Evolutionary conservation across 176 grass and related monocot genomes (phyloP).

Genomic region (Hyparrhenia diplandra): DNA sequence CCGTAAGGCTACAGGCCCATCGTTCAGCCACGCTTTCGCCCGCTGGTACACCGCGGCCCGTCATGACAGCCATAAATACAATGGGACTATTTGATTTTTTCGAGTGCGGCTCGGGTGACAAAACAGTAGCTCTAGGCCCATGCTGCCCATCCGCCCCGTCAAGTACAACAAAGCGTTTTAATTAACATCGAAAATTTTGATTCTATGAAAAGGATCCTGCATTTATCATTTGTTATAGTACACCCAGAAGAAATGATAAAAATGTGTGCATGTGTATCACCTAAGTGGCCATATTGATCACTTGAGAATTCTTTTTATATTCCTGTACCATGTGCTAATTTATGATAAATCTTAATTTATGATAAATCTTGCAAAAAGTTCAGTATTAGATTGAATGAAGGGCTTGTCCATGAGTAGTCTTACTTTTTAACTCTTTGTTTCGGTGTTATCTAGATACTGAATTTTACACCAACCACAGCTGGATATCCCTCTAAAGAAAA

Average conservation of each 20-base stretch:
- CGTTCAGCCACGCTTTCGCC: no score
- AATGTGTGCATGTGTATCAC: not conserved
- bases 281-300: not conserved
- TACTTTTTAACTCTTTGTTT: constrained; percentile 14
- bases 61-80: no score
- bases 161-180: not conserved
- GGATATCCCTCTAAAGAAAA: constrained; percentile 73
- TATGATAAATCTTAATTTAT: not conserved
- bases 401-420: not conserved
- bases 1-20: no score
- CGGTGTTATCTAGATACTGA: constrained; percentile 59
- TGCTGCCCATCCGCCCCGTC: not conserved
- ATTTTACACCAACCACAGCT: constrained; percentile 86
- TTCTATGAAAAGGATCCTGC: constrained; percentile 5
- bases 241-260: constrained; percentile 5
- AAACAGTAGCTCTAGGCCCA: not conserved
- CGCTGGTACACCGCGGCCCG: no score
- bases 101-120: not conserved
- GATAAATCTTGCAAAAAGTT: constrained; percentile 8
- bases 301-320: not conserved
- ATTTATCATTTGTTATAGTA: constrained; percentile 1
- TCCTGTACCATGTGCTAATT: not conserved
- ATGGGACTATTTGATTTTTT: not conserved
- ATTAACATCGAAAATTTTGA: not conserved
- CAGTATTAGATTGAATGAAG: constrained; percentile 4